Base-by-base conservation (phyloP, 257 asterid species). In the Dorcoceras hygrometricum region DNA sequence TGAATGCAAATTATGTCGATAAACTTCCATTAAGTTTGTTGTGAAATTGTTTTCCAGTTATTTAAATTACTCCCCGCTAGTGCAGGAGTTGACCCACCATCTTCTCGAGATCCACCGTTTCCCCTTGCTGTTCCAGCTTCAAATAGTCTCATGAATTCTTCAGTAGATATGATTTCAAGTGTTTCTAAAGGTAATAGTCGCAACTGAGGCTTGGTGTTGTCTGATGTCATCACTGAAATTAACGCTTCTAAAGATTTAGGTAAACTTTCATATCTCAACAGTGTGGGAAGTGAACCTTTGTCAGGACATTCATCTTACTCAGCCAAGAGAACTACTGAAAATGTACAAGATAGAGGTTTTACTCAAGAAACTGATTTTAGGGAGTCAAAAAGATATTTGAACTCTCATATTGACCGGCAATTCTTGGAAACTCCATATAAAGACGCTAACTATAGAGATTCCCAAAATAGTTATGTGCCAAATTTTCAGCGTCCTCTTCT, bases 51-150 rank as follows among this genome's bases (percentile, higher is more conserved):
- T 65, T 65, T 79, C 86, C 83, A 82, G 76, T 79, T 81, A 73
- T 71, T 75, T 80, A 73, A 78, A 58, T 71, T 78, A 54, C 85
- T 88, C 76, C 83, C 80, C 4, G 89, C 95, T 90, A 86, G 96
- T 84, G 96, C 99, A 94, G 99, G 99, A 85, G 98, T 88, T 82
- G 99, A 94, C 83, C 84, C 93, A 23, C 99, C 99, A 77, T 94
- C 99, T 62, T 88, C 99, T 75, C 97, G 99, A 84, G 97, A 94
- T 82, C 97, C 98, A 56, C 99, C 95, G 64, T 88, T 78, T 74
- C 99, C 99, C 78, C 85, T 85, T 79, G 99, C 99, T 67, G 95
- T 85, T 79, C 96, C 99, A 26, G 96, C 97, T 57, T 89, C 98
- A 68, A 84, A 81, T 77, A 88, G 86, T 63, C 84, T 82, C 51